Conservation (phyloP, 148 eudicot genomes). For the Polygonum maritimum region DNA sequence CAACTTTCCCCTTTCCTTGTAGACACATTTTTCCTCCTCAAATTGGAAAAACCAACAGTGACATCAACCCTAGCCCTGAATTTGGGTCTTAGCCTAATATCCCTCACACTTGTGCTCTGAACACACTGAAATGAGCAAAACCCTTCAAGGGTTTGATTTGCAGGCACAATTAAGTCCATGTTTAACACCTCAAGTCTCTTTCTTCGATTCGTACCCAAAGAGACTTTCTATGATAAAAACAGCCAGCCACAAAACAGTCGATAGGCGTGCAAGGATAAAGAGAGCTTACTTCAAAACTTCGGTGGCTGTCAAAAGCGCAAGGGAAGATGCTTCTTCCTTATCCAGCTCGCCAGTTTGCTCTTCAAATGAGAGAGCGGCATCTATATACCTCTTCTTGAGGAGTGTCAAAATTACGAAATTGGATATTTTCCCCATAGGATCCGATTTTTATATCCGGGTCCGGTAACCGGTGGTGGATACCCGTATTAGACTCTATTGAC, state of each 20-base stretch:
- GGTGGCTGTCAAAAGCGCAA: conserved; percentile 1
- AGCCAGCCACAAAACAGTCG: not conserved
- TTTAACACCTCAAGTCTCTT: not conserved
- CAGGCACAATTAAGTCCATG: conserved; percentile 32
- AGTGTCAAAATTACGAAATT: not conserved
- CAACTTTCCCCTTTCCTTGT: conserved; percentile 17
- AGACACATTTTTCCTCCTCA: conserved; percentile 17
- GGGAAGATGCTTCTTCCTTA: conserved; percentile 7
- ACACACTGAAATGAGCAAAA: conserved; percentile 37
- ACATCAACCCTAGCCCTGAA: conserved; percentile 22
- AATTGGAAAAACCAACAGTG: conserved; percentile 14
- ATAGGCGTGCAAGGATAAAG: not conserved
- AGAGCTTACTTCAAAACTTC: not conserved
- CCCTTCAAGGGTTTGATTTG: conserved; percentile 42
- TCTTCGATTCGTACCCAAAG: not conserved
- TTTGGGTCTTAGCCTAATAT: conserved; percentile 12
- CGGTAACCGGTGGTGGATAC: conserved; percentile 1
- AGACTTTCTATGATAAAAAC: not conserved
- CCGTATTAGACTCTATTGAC: not conserved
- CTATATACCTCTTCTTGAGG: not conserved
- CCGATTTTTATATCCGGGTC: not conserved
- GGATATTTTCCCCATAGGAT: not conserved
- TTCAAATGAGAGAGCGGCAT: conserved; percentile 2
- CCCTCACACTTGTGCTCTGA: conserved; percentile 13
- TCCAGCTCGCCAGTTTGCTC: conserved; percentile 6